Base-by-base conservation (phyloP, 495 filamentous ascomycete species). In the Annulohypoxylon bovei region DNA sequence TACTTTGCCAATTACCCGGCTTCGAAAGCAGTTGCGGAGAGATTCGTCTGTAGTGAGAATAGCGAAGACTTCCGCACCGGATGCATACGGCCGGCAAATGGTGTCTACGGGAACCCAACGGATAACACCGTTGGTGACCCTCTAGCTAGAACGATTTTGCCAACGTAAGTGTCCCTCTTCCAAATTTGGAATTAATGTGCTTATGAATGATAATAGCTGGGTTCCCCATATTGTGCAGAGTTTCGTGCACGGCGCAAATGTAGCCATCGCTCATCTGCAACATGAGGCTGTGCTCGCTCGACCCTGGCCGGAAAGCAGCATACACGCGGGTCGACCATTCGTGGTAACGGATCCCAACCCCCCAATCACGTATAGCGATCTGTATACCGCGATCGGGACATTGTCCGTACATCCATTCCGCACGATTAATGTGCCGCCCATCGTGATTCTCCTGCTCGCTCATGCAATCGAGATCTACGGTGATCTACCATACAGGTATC, bases 1-100 rank as follows among this genome's bases (percentile, higher is more conserved):
- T 87, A 85, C 72, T 89, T 86, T 47, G 82, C 84, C 39, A 88
- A 88, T 71, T 88, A 89, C 53, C 81, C 86, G 22, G 82, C 82
- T 2, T 80, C 84, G 44, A 89, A 89, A 52, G 77, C 81, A 4
- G 79, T 81, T 23, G 84, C 86, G 1, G 87, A 88, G 75, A 63
- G 78, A 5, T 74, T 87, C 12, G 83, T 89, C 0, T 85, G 85
- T 32, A 76, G 58, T 3, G 82, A 83, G 1, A 83, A 87, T 55
- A 53, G 76, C 14, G 71, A 74, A 28, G 16, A 73, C 1, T 81
- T 89, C 49, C 81, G 85, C 4, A 88, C 87, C 0, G 87, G 87
- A 18, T 83, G 83, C 66, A 87, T 89, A 61, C 78, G 87, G 7
- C 86, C 87, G 2, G 81, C 85, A 6, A 88, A 89, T 73, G 86